These are phyloP conservation scores for Neurospora cerealis DNA, from an alignment of 495 filamentous ascomycete genomes.

Conservation along the genomic window DNA sequence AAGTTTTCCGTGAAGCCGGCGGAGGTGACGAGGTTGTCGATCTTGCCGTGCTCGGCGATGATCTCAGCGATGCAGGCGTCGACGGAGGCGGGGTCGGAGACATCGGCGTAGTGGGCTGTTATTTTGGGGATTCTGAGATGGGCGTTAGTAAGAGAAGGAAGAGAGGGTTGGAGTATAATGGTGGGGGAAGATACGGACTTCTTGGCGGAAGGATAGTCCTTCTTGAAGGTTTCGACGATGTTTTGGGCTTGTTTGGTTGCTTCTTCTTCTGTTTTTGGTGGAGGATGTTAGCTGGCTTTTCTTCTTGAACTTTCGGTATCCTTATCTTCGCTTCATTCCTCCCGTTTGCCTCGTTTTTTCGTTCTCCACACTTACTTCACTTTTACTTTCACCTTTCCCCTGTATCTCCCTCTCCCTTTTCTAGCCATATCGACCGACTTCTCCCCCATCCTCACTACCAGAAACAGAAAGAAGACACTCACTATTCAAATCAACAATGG, in stretches of 20 bases:
- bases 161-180: not conserved
- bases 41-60: conserved; percentile 56
- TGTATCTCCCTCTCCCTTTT: too few relatives aligned
- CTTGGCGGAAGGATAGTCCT: conserved; percentile 67
- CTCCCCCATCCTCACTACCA: too few relatives aligned
- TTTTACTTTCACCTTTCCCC: not conserved
- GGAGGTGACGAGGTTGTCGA: conserved; percentile 89
- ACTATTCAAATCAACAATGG: conserved; percentile 92
- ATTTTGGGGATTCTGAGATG: conserved; percentile 62
- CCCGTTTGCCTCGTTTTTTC: too few relatives aligned
- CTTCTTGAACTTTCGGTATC: too few relatives aligned
- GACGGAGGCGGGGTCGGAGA: conserved; percentile 68
- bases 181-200: conserved; percentile 34
- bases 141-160: not conserved
- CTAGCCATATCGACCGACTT: too few relatives aligned
- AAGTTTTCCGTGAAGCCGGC: conserved; percentile 96
- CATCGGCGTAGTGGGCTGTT: conserved; percentile 83
- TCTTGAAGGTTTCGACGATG: conserved; percentile 61
- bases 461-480: too few relatives aligned
- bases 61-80: conserved; percentile 61
- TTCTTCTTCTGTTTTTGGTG: conserved; percentile 55
- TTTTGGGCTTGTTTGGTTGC: conserved; percentile 63
- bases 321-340: too few relatives aligned
- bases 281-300: not conserved
- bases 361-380: not conserved